Percentiles rank a stretch among this genome's conserved stretches.
Evolutionary conservation across 768 basidiomycete species (phyloP).

Genomic region (Leccinum uliginosum): DNA sequence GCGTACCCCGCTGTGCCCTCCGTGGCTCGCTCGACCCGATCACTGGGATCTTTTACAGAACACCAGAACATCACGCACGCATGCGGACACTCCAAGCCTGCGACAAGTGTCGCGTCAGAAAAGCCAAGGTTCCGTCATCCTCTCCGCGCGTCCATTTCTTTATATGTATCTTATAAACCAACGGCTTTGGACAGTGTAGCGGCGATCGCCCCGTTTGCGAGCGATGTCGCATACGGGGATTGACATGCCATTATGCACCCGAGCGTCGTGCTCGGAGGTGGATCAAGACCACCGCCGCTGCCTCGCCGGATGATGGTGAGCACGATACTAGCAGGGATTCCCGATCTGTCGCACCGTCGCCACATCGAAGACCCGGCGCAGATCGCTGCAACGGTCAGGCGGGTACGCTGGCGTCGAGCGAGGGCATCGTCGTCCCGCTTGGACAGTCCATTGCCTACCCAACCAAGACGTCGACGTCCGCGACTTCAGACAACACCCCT

Average conservation of each 20-base stretch:
- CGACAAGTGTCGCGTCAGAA: constrained; percentile 67
- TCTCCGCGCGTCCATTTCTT: too few species aligned
- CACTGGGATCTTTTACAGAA: constrained; percentile 64
- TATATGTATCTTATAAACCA: too few species aligned
- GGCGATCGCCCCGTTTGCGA: constrained; percentile 68
- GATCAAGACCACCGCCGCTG: not conserved
- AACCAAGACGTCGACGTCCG: too few species aligned
- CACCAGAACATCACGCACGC: constrained; percentile 54
- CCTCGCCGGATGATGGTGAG: not conserved
- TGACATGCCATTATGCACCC: constrained; percentile 62
- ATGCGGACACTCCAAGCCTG: constrained; percentile 72
- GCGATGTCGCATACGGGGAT: constrained; percentile 55
- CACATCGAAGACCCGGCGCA: too few species aligned
- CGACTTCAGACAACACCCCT: not conserved
- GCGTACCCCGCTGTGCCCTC: constrained; percentile 31
- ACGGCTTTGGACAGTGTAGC: constrained; percentile 47
- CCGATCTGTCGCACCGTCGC: not conserved
- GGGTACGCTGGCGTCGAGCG: not conserved
- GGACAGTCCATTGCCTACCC: not conserved
- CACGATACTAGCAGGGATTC: not conserved
- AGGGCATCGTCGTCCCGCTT: not conserved
- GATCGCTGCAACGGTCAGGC: too few species aligned
- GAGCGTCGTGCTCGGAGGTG: constrained; percentile 39
- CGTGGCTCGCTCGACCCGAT: constrained; percentile 60
- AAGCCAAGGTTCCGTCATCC: constrained; percentile 57